A percentile compares a stretch with the other conserved stretches of the same genome.
These are phyloP conservation scores for Cladosporium oxysporum DNA, from an alignment of 2,329 filamentous ascomycete species.

Conservation along the genomic window DNA sequence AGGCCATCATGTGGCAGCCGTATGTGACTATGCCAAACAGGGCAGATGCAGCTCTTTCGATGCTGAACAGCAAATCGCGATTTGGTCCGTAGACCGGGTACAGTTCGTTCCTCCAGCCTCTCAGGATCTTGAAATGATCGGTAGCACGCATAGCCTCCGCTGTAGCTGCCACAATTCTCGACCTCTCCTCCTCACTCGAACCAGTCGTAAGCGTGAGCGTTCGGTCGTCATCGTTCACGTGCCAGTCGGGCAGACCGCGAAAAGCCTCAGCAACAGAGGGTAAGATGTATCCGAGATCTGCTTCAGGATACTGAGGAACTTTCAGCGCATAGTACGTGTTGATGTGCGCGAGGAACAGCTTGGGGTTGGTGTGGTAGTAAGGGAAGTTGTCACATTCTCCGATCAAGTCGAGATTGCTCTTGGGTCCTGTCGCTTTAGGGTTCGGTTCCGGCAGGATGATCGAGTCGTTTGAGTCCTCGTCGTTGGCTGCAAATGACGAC, in stretches of 20 bases:
- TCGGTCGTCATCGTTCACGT: constrained; percentile 59
- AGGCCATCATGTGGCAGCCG: constrained; percentile 78
- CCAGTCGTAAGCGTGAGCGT: constrained; percentile 63
- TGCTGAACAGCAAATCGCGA: constrained; percentile 66
- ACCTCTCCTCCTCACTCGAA: constrained; percentile 64
- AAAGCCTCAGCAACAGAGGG: constrained; percentile 62
- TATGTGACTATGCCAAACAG: constrained; percentile 77
- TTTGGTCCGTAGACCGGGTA: constrained; percentile 72
- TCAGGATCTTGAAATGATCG: constrained; percentile 71
- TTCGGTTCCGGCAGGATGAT: constrained; percentile 32
- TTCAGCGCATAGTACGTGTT: constrained; percentile 63
- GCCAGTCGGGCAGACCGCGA: constrained; percentile 60
- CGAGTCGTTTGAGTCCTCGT: not conserved
- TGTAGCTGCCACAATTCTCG: constrained; percentile 57
- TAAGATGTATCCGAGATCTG: constrained; percentile 60
- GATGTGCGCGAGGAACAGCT: constrained; percentile 52
- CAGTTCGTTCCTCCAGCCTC: constrained; percentile 77
- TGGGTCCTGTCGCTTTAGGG: constrained; percentile 35
- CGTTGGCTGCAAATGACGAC: not conserved
- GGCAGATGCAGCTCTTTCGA: constrained; percentile 74
- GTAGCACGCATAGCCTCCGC: constrained; percentile 68
- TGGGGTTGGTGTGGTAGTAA: constrained; percentile 63
- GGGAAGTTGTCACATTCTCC: constrained; percentile 70
- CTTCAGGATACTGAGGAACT: constrained; percentile 64
- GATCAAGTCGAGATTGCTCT: constrained; percentile 56